Conservation (phyloP, 2,329 filamentous ascomycete genomes). For the Didymella lethalis region DNA sequence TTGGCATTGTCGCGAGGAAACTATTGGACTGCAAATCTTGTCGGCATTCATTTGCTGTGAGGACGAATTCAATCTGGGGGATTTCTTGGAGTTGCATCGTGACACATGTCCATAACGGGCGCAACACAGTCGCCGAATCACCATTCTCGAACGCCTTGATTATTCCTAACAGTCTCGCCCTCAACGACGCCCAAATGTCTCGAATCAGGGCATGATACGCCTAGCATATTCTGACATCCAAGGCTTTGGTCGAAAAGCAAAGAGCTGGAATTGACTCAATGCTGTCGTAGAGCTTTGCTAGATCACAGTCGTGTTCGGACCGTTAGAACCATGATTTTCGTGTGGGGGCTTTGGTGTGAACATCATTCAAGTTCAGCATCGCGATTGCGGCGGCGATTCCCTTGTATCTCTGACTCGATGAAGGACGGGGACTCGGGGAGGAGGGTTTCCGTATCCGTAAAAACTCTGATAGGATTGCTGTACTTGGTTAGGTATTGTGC, state of each 20-base stretch:
- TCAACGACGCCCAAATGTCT: no score
- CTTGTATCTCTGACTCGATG: slow-evolving; percentile 17
- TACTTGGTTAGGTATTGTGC: slow-evolving; percentile 4
- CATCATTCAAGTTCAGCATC: slow-evolving; percentile 6
- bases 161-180: neutral
- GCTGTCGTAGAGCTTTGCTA: slow-evolving; percentile 23
- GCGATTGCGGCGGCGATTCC: slow-evolving; percentile 26
- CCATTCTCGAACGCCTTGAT: neutral
- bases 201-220: neutral
- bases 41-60: neutral
- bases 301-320: slow-evolving; percentile 21
- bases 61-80: neutral
- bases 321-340: slow-evolving; percentile 18
- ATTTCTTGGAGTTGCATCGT: neutral
- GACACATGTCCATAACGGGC: neutral
- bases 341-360: slow-evolving; percentile 22
- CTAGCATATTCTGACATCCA: neutral
- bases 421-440: neutral
- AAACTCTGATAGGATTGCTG: neutral
- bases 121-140: neutral
- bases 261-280: slow-evolving; percentile 15
- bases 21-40: neutral
- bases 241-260: neutral
- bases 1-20: no score
- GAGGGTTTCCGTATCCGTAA: slow-evolving; percentile 1